Evolutionary conservation across 78 protist species (phyloP), one percentile per base, ranked within the genome.

Genomic region (Guillardia theta): DNA sequence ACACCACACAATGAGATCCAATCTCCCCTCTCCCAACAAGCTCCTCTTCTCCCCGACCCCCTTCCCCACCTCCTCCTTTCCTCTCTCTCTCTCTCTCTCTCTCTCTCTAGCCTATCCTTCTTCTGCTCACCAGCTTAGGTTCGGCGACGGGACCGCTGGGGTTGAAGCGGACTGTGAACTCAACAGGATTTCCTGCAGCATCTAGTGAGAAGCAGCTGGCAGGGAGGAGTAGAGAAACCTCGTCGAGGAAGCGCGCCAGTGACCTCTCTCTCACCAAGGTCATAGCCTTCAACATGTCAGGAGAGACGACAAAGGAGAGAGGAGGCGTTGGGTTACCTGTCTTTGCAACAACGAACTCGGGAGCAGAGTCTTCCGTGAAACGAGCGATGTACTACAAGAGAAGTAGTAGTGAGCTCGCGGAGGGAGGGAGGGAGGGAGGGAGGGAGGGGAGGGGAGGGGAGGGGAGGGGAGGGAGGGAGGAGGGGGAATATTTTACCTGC

Each of bases 91-190:
- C n/a, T n/a, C n/a, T n/a, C n/a, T n/a, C n/a, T n/a, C n/a, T n/a
- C n/a, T n/a, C n/a, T n/a, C n/a, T n/a, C n/a, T n/a, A n/a, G n/a
- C n/a, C n/a, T n/a, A n/a, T n/a, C n/a, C 33, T 53, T 19, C 33
- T 19, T 12, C 64, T 21, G 64, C 12, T 12, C 64, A 21, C 64
- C 27, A 58, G 39, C 90, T 78, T 6, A 19, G 90, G 90, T 18
- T 22, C 44, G 1, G 44, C 50, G 6, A 43, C 8, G 0, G 45
- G 45, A 19, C 9, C 90, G 24, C 15, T 43, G 48, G 90, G 90
- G 48, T 44, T 78, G 90, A 41, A 78, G 90, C 90, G 90, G 53
- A 78, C 90, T 6, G 24, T 30, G 15, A 78, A 43, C 90, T 78
- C 90, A 4, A n/a, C n/a, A n/a, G n/a, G n/a, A n/a, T n/a, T n/a